phyloP scores from a whole-genome alignment of 768 basidiomycete genomes.

The Mycena galericulata region DNA sequence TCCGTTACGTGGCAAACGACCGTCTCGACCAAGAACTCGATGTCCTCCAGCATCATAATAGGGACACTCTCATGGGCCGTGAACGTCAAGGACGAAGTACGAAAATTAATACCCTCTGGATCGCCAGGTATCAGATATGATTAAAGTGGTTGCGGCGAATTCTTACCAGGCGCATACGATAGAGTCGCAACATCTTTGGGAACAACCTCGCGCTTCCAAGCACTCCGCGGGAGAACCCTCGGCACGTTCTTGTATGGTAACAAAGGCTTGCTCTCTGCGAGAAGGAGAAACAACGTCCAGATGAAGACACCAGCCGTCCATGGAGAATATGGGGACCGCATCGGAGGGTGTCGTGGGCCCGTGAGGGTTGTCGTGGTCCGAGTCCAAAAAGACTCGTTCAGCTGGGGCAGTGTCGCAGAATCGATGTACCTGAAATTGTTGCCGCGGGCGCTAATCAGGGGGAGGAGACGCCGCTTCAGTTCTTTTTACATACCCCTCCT shows the following conservation, averaged over 20 bases:
- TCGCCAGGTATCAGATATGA: not conserved
- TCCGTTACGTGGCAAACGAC: constrained; percentile 1
- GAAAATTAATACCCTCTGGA: not conserved
- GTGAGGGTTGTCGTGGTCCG: no score
- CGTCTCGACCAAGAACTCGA: constrained; percentile 12
- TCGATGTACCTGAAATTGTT: no score
- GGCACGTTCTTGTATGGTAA: constrained; percentile 17
- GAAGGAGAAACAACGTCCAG: not conserved
- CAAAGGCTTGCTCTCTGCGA: not conserved
- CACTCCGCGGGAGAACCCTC: not conserved
- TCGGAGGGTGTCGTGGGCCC: not conserved
- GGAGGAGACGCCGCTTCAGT: no score
- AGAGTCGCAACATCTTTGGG: constrained; percentile 18
- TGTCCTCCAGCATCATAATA: constrained; percentile 18
- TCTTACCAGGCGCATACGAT: constrained; percentile 17
- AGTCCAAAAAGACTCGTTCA: no score
- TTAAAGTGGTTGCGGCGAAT: not conserved
- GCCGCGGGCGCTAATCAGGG: no score
- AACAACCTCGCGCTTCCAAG: constrained; percentile 23
- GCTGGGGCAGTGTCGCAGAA: no score
- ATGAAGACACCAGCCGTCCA: not conserved
- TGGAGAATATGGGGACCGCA: not conserved
- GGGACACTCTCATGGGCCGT: constrained; percentile 17
- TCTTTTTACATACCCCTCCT: no score
- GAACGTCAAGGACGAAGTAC: constrained; percentile 22